Conservation (phyloP, 2,329 filamentous ascomycete genomes). For the Juglanconis sp. region DNA sequence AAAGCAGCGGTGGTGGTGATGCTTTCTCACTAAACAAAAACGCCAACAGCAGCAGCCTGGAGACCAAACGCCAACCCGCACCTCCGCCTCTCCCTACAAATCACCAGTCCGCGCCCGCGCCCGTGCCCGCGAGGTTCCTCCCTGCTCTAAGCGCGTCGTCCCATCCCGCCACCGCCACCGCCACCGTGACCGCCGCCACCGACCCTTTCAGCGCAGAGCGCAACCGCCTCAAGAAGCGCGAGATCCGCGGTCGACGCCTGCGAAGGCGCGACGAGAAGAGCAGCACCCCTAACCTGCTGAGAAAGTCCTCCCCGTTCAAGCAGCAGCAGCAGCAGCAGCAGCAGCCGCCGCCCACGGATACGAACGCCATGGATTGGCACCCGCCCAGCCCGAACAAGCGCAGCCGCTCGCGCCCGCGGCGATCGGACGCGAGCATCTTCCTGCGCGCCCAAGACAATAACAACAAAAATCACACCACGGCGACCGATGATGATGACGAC, state of each 20-base stretch:
- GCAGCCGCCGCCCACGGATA: background rate
- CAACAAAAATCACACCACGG: no score
- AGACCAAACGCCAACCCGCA: background rate
- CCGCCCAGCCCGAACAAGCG: background rate
- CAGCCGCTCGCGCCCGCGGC: background rate
- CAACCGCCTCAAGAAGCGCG: conserved; percentile 14
- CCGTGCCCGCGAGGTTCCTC: no score
- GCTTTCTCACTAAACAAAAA: background rate
- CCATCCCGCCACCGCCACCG: background rate
- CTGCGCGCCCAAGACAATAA: background rate
- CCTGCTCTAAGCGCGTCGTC: no score
- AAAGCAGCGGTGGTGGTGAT: background rate
- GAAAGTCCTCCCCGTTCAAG: background rate
- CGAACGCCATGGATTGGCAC: conserved; percentile 10
- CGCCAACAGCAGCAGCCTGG: background rate
- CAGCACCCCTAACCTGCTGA: background rate
- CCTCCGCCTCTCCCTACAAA: conserved; percentile 4
- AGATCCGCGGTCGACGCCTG: conserved; percentile 10
- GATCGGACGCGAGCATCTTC: background rate
- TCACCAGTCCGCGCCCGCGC: background rate
- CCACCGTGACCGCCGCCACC: background rate
- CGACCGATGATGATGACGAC: no score
- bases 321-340: background rate
- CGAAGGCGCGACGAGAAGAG: background rate
- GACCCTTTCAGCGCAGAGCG: conserved; percentile 7